Conservation (phyloP, 805 yeast genomes). For the Yarrowia yakushimensis region DNA sequence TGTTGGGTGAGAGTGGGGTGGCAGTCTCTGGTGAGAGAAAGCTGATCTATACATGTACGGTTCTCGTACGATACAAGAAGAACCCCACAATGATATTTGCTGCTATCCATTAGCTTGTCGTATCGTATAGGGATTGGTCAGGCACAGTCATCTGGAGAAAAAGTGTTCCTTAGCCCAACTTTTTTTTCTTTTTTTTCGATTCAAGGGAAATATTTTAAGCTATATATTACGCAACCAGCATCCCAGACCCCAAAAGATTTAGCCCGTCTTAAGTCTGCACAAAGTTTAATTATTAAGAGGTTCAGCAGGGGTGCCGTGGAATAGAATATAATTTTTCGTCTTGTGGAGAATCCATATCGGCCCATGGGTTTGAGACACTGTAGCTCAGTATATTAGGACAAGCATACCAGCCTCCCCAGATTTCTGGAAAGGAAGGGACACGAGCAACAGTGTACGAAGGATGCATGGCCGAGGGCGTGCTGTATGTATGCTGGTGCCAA, state of each 20-base stretch:
- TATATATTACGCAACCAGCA: no score
- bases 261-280: background rate
- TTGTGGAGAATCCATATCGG: slow-evolving; percentile 1
- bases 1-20: no score
- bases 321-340: background rate
- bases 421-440: no score
- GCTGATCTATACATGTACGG: background rate
- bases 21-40: no score
- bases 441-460: background rate
- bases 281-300: background rate
- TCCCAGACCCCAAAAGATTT: slow-evolving; percentile 5
- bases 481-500: slow-evolving; percentile 1
- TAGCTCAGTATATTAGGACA: no score
- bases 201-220: no score
- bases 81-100: no score
- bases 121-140: no score
- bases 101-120: no score
- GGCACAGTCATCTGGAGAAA: background rate
- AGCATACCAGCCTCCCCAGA: background rate
- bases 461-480: background rate
- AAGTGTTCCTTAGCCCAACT: no score
- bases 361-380: background rate
- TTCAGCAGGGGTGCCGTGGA: background rate
- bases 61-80: no score
- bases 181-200: no score